Evolutionary conservation across 2,329 filamentous ascomycete species (phyloP), one percentile per base, ranked within the genome.

Genomic region (Penicillium sp.): DNA sequence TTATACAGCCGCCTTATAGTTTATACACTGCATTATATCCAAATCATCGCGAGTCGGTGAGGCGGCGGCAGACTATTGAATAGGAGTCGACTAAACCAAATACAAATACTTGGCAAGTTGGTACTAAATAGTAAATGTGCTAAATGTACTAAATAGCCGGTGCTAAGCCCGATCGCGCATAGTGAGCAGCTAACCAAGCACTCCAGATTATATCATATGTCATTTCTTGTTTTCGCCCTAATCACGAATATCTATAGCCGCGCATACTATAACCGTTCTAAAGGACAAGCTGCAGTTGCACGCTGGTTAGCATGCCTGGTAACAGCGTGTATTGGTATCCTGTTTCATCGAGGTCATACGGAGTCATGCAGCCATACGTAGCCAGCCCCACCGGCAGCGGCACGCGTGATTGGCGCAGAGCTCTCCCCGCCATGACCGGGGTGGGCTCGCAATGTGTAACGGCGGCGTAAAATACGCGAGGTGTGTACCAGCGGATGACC

Each of bases 351-450:
- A 33, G 30, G 30, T 33, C 30, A 33, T 33, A 28, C 26, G 30
- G 5, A 6, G 7, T 14, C 30, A 33, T 9, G 30, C 30, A 40
- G 35, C n/a, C n/a, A 18, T 40, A 35, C 30, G 12, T 35, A 16
- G 30, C 12, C 30, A 35, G 30, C 12, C 12, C 30, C 30, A 35
- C 12, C 35, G n/a, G n/a, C 18, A 9, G 40, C n/a, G 18, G 40
- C 40, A 20, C 2, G 18, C 18, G 16, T 40, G 35, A 40, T 40
- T 40, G n/a, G 35, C n/a, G 35, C 16, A 18, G 18, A 55, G 57
- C 57, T 59, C 54, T 59, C 58, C 49, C 51, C 48, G 48, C 49
- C 48, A 38, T 53, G 23, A 24, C 18, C 21, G 12, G 40, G 40
- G 8, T 43, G 38, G 4, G 2, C 7, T 42, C 9, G 21, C 3